Base-by-base conservation (phyloP, 768 basidiomycete genomes). In the Rhizopogon sp. region DNA sequence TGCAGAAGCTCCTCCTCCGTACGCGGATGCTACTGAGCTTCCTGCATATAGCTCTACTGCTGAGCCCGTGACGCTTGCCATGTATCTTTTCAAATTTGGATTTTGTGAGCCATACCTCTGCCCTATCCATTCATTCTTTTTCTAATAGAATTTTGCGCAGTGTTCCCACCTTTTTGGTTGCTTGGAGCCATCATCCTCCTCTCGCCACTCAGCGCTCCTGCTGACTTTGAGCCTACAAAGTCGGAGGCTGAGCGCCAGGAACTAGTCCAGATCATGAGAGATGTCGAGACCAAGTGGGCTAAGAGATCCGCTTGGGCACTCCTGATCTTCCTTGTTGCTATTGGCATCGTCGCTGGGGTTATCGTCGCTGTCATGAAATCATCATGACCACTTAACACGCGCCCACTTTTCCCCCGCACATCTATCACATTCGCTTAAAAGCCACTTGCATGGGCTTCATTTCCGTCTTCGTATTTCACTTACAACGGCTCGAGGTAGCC, bases 81-180 rank as follows among this genome's bases (percentile, higher is more conserved):
- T 66, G 64, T 74, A 75, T 58, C 68, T 80, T 39, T 80, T 80
- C 71, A 76, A 72, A 56, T 76, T 73, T 29, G 79, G 79, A 22
- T 80, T 80, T 62, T 29, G 79, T 80, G 58, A 64, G 79, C 72
- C 10, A 5, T 46, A 6, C 10, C 16, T 33, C 14, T 29, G 29
- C 7, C 1, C 6, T 6, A 17, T 35, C 5, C 16, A 8, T 46
- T 13, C 37, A 11, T 22, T n/a, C 43, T 17, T 41, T 33, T 52
- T 37, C 54, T 52, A 50, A 29, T 33, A 9, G 17, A 50, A 35
- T 47, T 29, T 55, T 14, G 57, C 37, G 1, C 58, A 78, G 78
- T 79, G 50, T 79, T 76, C 66, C 78, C 78, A n/a, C 73, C 71
- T 14, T 73, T 79, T 56, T 81, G 80, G 79, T 42, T 77, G 20